Evolutionary conservation across 2,329 filamentous ascomycete species (phyloP).

Genomic region (Beauveria pseudobassiana): DNA sequence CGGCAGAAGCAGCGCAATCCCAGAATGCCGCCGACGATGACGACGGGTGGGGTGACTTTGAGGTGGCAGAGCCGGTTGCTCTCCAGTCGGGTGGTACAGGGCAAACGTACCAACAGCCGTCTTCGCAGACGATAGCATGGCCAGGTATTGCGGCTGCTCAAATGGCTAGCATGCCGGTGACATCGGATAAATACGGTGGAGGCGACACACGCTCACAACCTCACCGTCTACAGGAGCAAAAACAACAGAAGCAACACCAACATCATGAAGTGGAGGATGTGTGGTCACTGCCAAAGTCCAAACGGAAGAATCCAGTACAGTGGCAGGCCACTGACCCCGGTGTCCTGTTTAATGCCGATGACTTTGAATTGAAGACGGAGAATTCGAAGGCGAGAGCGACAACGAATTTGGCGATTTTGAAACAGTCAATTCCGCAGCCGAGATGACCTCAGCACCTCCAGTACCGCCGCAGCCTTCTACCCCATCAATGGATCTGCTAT

Average conservation of each 20-base stretch:
- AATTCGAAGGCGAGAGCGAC: constrained; percentile 39
- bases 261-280: neutral
- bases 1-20: constrained; percentile 13
- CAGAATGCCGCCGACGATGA: constrained; percentile 38
- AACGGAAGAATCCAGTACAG: constrained; percentile 14
- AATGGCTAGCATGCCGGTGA: neutral
- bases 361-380: constrained; percentile 37
- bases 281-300: constrained; percentile 15
- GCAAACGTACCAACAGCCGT: neutral
- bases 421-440: constrained; percentile 27
- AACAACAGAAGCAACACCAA: neutral
- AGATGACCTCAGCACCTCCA: constrained; percentile 13
- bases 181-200: neutral
- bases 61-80: constrained; percentile 38
- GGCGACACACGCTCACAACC: neutral
- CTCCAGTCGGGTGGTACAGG: neutral
- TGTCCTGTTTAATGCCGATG: constrained; percentile 60
- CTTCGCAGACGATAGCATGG: neutral
- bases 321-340: constrained; percentile 33
- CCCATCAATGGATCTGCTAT: constrained; percentile 34
- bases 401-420: constrained; percentile 48
- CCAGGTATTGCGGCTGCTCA: constrained; percentile 7
- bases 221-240: neutral
- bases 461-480: constrained; percentile 13
- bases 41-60: constrained; percentile 63